These are phyloP conservation scores for Hanseniaspora gamundiae DNA, from an alignment of 1,139 yeast species.

Conservation along the genomic window DNA sequence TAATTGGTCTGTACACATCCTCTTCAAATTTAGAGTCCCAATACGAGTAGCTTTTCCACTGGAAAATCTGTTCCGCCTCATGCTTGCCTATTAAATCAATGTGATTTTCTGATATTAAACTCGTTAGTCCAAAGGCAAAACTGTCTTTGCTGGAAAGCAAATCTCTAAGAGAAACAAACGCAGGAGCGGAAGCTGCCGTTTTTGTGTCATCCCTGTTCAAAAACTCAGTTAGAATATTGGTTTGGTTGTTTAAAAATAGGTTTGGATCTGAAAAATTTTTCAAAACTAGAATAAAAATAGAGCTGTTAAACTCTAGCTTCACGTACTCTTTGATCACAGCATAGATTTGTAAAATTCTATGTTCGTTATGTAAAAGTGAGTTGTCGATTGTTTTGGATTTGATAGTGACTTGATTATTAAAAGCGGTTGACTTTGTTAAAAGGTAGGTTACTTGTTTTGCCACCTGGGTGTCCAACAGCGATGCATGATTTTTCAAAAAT, in stretches of 20 bases:
- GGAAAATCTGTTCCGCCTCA: conserved; percentile 20
- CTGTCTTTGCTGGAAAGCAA: conserved; percentile 26
- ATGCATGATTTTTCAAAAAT: conserved; percentile 26
- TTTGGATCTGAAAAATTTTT: conserved; percentile 33
- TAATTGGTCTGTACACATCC: conserved; percentile 26
- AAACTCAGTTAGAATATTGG: conserved; percentile 15
- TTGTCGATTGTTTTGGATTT: conserved; percentile 16
- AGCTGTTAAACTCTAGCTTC: conserved; percentile 30
- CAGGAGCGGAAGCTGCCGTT: conserved; percentile 7
- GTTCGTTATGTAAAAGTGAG: conserved; percentile 28
- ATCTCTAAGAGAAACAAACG: conserved; percentile 15
- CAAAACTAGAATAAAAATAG: conserved; percentile 33
- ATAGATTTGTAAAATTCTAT: conserved; percentile 33
- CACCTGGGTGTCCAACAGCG: conserved; percentile 26
- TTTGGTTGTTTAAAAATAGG: conserved; percentile 18
- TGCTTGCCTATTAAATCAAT: conserved; percentile 2
- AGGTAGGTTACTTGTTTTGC: conserved; percentile 34
- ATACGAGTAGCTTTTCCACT: conserved; percentile 21
- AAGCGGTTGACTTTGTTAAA: conserved; percentile 29
- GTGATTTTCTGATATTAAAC: conserved; percentile 11
- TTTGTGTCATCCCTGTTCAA: conserved; percentile 11
- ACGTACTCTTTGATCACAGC: conserved; percentile 30
- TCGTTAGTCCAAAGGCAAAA: conserved; percentile 32
- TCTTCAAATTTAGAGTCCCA: conserved; percentile 28
- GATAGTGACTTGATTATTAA: conserved; percentile 19